These are phyloP conservation scores for Pseudozyma hubeiensis DNA, from an alignment of 1,284 basidiomycete species.

Conservation along the genomic window DNA sequence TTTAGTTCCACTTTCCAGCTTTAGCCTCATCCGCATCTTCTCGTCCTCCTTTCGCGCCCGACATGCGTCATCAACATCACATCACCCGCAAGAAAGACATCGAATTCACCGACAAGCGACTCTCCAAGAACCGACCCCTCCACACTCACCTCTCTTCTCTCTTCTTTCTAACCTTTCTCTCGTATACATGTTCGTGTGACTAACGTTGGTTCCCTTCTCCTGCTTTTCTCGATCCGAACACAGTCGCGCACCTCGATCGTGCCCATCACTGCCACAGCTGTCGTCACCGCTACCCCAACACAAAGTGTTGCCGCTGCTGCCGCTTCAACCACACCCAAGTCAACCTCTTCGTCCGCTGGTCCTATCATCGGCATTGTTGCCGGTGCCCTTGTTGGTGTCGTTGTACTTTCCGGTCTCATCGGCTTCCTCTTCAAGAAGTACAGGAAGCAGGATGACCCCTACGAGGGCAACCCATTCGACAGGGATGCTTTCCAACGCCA, in stretches of 20 bases:
- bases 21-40: not conserved
- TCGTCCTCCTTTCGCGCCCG: not conserved
- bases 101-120: no score
- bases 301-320: conserved; percentile 15
- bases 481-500: conserved; percentile 66
- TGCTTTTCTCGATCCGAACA: not conserved
- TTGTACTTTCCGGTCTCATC: conserved; percentile 64
- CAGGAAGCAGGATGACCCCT: conserved; percentile 61
- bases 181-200: not conserved
- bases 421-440: conserved; percentile 67
- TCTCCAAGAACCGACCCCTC: conserved; percentile 4
- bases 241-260: conserved; percentile 29
- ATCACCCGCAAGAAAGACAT: conserved; percentile 8
- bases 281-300: conserved; percentile 48
- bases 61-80: not conserved
- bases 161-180: no score
- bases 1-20: not conserved
- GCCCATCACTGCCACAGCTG: conserved; percentile 41
- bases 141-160: conserved; percentile 29
- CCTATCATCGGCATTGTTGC: conserved; percentile 69
- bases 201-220: conserved; percentile 2
- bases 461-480: conserved; percentile 67
- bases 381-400: conserved; percentile 66
- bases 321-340: conserved; percentile 35
- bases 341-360: conserved; percentile 51